These are phyloP conservation scores for Talaromyces sp. DNA, from an alignment of 2,329 filamentous ascomycete species.

Conservation along the genomic window DNA sequence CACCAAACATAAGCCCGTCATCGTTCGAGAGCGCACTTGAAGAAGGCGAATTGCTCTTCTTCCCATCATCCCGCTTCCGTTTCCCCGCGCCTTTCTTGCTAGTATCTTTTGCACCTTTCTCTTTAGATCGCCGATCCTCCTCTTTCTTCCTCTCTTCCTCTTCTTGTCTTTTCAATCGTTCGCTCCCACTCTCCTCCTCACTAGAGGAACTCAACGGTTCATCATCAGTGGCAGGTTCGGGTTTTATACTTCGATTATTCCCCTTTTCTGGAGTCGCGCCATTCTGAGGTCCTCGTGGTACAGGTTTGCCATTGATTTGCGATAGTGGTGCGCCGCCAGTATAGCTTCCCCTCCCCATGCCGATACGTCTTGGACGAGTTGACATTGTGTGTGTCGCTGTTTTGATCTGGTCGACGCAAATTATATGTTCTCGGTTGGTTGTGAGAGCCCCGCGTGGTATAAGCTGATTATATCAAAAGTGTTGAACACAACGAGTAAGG, in stretches of 20 bases:
- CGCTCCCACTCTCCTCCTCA: slow-evolving; percentile 29
- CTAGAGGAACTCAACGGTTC: slow-evolving; percentile 38
- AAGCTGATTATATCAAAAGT: not conserved
- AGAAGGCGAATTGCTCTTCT: not conserved
- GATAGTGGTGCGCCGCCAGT: slow-evolving; percentile 27
- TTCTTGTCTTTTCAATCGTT: slow-evolving; percentile 3
- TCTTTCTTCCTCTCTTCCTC: not conserved
- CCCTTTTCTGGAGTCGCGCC: slow-evolving; percentile 4
- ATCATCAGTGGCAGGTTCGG: slow-evolving; percentile 35
- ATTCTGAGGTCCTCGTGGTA: slow-evolving; percentile 11
- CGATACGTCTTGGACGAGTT: not conserved
- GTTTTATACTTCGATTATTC: slow-evolving; percentile 6
- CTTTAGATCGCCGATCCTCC: not conserved
- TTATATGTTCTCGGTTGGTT: too few relatives aligned
- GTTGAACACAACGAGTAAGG: not conserved
- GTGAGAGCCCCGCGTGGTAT: not conserved
- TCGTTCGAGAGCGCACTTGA: not conserved
- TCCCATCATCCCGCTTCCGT: not conserved
- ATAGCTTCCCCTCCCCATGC: not conserved
- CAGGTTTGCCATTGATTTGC: slow-evolving; percentile 19
- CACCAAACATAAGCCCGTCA: not conserved
- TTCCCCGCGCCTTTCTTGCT: not conserved
- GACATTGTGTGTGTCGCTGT: not conserved
- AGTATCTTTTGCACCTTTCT: not conserved
- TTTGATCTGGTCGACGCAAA: not conserved